Evolutionary conservation across 768 basidiomycete species (phyloP).

Genomic region (Cystobasidium tubakii): DNA sequence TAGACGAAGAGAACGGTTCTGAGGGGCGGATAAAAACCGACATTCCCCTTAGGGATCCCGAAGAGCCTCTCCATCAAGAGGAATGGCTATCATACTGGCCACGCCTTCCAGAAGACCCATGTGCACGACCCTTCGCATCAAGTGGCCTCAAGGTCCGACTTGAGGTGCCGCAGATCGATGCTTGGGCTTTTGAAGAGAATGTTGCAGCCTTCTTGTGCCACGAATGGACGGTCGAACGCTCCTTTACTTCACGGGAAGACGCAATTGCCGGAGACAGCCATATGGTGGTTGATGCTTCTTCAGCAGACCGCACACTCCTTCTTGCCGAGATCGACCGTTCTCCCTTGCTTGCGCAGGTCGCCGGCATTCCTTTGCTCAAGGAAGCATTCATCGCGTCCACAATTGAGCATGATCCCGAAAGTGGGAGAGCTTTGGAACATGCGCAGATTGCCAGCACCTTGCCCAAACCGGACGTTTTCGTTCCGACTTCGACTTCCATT

Average conservation of each 20-base stretch:
- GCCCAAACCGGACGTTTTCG: slow-evolving; percentile 46
- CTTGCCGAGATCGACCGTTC: background rate
- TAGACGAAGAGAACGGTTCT: slow-evolving; percentile 38
- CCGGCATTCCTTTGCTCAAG: slow-evolving; percentile 64
- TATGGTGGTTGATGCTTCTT: background rate
- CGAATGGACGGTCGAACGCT: background rate
- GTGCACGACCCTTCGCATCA: background rate
- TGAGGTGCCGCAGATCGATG: background rate
- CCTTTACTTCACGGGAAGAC: background rate
- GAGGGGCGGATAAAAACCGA: slow-evolving; percentile 40
- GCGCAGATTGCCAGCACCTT: slow-evolving; percentile 37
- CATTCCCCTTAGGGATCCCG: background rate
- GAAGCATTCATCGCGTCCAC: slow-evolving; percentile 48
- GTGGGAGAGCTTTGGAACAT: slow-evolving; percentile 49
- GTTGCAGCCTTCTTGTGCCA: background rate
- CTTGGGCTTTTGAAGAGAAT: background rate
- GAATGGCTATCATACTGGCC: slow-evolving; percentile 53
- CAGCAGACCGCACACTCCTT: slow-evolving; percentile 46
- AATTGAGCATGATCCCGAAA: slow-evolving; percentile 46
- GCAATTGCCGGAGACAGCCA: background rate
- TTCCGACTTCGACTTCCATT: slow-evolving; percentile 62
- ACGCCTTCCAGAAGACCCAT: background rate
- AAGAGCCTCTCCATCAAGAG: slow-evolving; percentile 38
- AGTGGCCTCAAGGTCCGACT: background rate
- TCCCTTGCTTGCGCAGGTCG: slow-evolving; percentile 55